Evolutionary conservation across 148 eudicot genomes (phyloP).

Genomic region (Persicaria maculosa): DNA sequence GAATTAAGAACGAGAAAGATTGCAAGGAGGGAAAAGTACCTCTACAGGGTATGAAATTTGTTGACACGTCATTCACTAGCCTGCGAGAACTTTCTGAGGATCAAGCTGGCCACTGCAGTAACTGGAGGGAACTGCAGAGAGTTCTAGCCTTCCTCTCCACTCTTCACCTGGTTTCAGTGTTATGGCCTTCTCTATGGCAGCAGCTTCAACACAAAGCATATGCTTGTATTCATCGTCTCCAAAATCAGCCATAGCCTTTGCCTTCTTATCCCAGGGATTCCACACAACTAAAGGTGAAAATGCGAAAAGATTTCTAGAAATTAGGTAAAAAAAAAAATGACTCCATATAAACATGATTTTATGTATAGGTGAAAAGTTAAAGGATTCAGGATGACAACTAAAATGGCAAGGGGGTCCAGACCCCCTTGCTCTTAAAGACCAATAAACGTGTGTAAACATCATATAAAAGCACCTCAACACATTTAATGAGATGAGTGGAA

Average conservation of each 20-base stretch:
- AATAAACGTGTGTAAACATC: too few relatives aligned
- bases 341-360: neutral
- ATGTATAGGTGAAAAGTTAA: neutral
- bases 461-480: neutral
- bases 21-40: conserved; percentile 20
- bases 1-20: neutral
- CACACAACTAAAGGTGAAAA: conserved; percentile 56
- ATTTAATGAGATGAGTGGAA: neutral
- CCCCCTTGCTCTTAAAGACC: too few relatives aligned
- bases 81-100: conserved; percentile 59
- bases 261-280: conserved; percentile 98
- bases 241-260: conserved; percentile 78
- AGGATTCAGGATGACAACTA: neutral
- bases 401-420: too few relatives aligned
- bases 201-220: conserved; percentile 89
- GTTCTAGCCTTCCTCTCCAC: conserved; percentile 84
- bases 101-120: conserved; percentile 86
- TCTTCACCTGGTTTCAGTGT: conserved; percentile 87
- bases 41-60: conserved; percentile 31
- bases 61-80: conserved; percentile 24
- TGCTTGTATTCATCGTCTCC: conserved; percentile 89
- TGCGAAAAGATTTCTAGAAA: neutral
- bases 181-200: conserved; percentile 79
- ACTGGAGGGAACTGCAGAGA: conserved; percentile 83
- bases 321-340: neutral